Evolutionary conservation across 1,284 basidiomycete species (phyloP), one percentile per base, ranked within the genome.

Genomic region (Cystobasidium pallidum): DNA sequence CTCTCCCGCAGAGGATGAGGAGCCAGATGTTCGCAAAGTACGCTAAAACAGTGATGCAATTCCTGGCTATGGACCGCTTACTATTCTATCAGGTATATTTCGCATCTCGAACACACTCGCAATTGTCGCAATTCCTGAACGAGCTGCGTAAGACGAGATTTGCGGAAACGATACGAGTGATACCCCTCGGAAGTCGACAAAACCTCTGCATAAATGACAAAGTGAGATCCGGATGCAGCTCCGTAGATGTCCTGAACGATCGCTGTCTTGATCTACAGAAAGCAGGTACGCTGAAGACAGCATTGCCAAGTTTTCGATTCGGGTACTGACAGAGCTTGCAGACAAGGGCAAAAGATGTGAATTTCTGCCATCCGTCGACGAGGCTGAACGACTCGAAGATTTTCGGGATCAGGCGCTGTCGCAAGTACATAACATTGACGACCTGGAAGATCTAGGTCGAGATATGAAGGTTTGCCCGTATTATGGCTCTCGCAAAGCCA

Each of bases 71-170:
- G 24, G 11, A 17, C 7, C 24, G 51, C 30, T n/a, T 54, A 47
- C 30, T 17, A 47, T 43, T 3, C 43, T 34, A 55, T 63, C 77
- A 84, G 85, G 88, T 99, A 68, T 94, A 89, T 80, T 97, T 94
- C 80, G 91, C 93, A 0, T 97, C 94, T 0, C 86, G 96, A 34
- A 99, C 95, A 0, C 95, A 99, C 81, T 93, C 92, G 1, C 95
- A 99, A 79, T 86, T 99, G 2, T 86, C 92, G 0, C 95, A 99
- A 80, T 86, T 98, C 15, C 85, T 95, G 13, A 87, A 89, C 3
- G 96, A 99, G 80, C 84, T 98, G 8, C 85, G 85, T 45, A 91
- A 89, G 78, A 87, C 92, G 2, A 84, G 84, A 10, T 84, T 86
- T 57, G 45, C 63, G 2, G 43, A 72, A 30, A 67, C 54, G 41